Conservation (phyloP, 2,329 filamentous ascomycete species). For the Alternaria gansuensis region DNA sequence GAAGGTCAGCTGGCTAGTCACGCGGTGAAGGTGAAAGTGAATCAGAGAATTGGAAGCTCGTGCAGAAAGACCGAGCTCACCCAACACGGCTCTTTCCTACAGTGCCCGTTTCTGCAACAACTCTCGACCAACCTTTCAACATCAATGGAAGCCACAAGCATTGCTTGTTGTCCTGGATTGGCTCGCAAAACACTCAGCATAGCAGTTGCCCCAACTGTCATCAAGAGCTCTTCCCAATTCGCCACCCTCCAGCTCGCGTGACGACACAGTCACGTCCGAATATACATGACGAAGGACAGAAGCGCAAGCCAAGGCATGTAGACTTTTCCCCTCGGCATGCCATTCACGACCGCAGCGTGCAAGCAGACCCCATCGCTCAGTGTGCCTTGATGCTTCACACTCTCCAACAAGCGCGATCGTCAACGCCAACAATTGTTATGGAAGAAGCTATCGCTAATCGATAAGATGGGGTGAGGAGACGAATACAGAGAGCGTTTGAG, state of each 20-base stretch:
- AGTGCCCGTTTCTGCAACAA: background rate
- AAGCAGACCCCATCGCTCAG: background rate
- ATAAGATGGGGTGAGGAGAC: background rate
- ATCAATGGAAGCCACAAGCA: background rate
- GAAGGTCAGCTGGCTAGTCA: background rate
- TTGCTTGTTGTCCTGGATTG: conserved; percentile 1
- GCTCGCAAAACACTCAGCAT: background rate
- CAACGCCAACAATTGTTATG: too few relatives aligned
- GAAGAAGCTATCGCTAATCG: background rate
- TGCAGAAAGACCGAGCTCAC: background rate
- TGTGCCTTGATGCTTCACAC: background rate
- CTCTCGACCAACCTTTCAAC: background rate
- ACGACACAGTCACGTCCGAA: background rate
- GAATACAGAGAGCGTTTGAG: background rate
- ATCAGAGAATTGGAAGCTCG: background rate
- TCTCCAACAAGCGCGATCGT: background rate
- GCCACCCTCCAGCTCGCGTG: background rate
- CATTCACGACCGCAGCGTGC: background rate
- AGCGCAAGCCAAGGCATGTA: background rate
- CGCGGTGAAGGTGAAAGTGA: background rate
- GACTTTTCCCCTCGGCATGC: background rate
- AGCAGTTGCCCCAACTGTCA: background rate
- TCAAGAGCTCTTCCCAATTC: background rate
- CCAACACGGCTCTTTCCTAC: background rate
- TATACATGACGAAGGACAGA: background rate